Conservation (phyloP, 1,139 yeast species). For the Tardiomyces digboiensis region DNA sequence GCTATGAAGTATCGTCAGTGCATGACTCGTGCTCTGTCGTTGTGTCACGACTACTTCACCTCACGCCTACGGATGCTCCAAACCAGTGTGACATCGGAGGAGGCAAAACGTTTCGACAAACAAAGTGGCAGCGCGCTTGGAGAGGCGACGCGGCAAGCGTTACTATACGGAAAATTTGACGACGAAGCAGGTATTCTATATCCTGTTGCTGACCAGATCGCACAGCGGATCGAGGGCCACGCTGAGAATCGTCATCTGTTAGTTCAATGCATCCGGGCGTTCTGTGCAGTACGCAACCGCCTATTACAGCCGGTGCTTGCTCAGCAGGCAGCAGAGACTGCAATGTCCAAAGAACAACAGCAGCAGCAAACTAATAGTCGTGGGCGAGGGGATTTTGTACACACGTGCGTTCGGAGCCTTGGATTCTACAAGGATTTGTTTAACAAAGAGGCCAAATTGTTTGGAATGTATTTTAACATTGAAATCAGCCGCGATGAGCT, state of each 20-base stretch:
- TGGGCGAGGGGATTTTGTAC: not conserved
- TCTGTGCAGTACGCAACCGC: slow-evolving; percentile 46
- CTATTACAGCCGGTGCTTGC: slow-evolving; percentile 38
- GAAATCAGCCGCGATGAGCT: slow-evolving; percentile 24
- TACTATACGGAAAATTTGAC: slow-evolving; percentile 54
- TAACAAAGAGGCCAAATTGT: slow-evolving; percentile 52
- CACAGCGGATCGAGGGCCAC: slow-evolving; percentile 34
- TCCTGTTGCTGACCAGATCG: slow-evolving; percentile 41
- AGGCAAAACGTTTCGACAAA: not conserved
- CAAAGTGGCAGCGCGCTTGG: slow-evolving; percentile 16
- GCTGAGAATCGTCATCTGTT: slow-evolving; percentile 46
- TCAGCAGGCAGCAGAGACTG: not conserved
- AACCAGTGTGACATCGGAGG: slow-evolving; percentile 3
- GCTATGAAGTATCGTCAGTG: slow-evolving; percentile 73
- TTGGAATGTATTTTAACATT: slow-evolving; percentile 41
- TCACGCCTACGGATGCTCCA: slow-evolving; percentile 9
- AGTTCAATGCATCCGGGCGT: slow-evolving; percentile 54
- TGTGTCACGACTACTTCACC: slow-evolving; percentile 59
- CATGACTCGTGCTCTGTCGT: slow-evolving; percentile 70
- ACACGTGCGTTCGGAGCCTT: slow-evolving; percentile 15
- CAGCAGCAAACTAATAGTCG: not conserved
- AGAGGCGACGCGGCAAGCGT: slow-evolving; percentile 39
- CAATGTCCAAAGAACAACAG: not conserved
- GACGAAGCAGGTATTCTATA: slow-evolving; percentile 35
- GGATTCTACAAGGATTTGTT: slow-evolving; percentile 49